phyloP scores from a whole-genome alignment of 1,139 yeast genomes.

The Debaryomyces coudertii region DNA sequence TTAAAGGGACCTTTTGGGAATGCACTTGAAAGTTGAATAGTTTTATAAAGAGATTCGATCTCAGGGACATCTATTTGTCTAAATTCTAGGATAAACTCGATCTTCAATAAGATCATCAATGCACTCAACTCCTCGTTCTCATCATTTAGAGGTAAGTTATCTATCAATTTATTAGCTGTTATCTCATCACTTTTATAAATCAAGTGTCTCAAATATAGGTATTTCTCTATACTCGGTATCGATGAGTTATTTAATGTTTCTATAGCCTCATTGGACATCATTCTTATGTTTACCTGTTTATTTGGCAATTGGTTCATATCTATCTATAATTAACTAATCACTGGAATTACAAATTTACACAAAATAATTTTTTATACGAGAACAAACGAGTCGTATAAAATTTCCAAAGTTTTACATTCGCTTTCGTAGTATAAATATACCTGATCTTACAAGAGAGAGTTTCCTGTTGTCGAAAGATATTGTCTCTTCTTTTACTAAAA shows the following conservation, averaged over 20 bases:
- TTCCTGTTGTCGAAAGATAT: neutral
- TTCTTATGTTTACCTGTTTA: neutral
- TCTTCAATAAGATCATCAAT: constrained; percentile 6
- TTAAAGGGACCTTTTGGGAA: constrained; percentile 3
- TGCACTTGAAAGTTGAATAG: constrained; percentile 1
- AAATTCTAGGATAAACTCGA: constrained; percentile 4
- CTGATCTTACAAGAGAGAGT: neutral
- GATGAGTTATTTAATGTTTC: neutral
- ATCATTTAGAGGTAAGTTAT: neutral
- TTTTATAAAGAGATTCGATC: constrained; percentile 1
- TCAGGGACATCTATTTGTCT: neutral
- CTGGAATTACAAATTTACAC: neutral
- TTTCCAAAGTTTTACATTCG: neutral
- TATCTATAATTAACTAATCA: neutral
- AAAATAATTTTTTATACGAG: constrained; percentile 4
- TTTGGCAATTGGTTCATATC: neutral
- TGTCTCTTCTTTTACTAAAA: constrained; percentile 6
- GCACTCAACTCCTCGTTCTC: constrained; percentile 6
- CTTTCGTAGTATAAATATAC: neutral
- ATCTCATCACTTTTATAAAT: neutral
- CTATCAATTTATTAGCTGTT: neutral
- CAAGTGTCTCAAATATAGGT: neutral
- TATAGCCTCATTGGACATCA: neutral
- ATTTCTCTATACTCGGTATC: constrained; percentile 1
- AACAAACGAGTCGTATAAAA: constrained; percentile 1